Base-by-base conservation (phyloP, 225 moss, liverwort and hornwort species). In the Straminergon stramineum region DNA sequence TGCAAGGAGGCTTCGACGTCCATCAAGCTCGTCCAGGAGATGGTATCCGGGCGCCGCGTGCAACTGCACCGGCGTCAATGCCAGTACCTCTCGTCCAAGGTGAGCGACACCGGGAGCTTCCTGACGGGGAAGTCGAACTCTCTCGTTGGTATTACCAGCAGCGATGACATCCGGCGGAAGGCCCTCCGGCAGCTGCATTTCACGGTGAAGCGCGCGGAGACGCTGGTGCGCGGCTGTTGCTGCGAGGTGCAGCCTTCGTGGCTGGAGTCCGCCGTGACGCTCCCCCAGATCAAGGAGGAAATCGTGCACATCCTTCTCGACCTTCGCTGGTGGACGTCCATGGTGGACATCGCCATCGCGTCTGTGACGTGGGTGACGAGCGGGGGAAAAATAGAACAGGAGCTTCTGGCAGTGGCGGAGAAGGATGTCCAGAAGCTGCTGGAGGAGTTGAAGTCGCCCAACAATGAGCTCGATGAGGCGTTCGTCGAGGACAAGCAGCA, bases 151-250 rank as follows among this genome's bases (percentile, higher is more conserved):
- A 39, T 89, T 26, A 32, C 15, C 19, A 69, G 37, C 53, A 11
- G 5, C 27, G 60, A 75, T 11, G 89, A 84, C 61, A 70, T 79
- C 71, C 92, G 90, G 41, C 89, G 63, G n/a, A 89, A 78, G 56
- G 86, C 89, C 19, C 89, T 92, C 6, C 83, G 75, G 66, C 83
- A 84, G 28, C 48, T 93, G 61, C 67, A 88, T 84, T 90, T 86
- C 69, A 14, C 88, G 83, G 78, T 88, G 84, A 93, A 92, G 88
- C 92, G 93, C 41, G 92, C 81, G 31, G 92, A 93, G 83, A 76
- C 24, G 27, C 76, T 93, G 79, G 83, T 93, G 79, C 83, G 79
- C 6, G 58, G 30, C 18, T 93, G 93, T 66, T 91, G 88, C 79
- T 93, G 93, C 75, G 86, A 92, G 81, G 9, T 63, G 71, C 74